Evolutionary conservation across 371 early-diverging fungal genomes (phyloP).

Genomic region (Circinella umbellata): DNA sequence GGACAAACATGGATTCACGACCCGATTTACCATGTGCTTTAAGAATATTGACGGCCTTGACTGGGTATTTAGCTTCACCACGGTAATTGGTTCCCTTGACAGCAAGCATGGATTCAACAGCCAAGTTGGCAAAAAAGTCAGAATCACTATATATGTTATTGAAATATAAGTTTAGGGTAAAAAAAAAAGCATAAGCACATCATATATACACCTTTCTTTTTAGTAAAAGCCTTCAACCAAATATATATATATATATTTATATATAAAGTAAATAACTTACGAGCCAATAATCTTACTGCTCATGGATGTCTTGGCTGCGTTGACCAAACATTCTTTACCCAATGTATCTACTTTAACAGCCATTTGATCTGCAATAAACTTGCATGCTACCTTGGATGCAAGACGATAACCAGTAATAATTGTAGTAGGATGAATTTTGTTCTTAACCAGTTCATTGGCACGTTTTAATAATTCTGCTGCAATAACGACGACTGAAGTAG

Average conservation of each 20-base stretch:
- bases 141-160: constrained; percentile 68
- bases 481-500: constrained; percentile 99
- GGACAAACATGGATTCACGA: constrained; percentile 89
- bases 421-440: constrained; percentile 98
- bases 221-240: not conserved
- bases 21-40: constrained; percentile 99
- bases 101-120: constrained; percentile 94
- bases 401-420: constrained; percentile 98
- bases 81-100: constrained; percentile 88
- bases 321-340: constrained; percentile 92
- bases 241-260: too few relatives aligned
- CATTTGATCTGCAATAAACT: constrained; percentile 97
- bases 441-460: constrained; percentile 97
- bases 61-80: constrained; percentile 94
- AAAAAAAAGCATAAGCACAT: not conserved
- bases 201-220: not conserved
- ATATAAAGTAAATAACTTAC: constrained; percentile 53
- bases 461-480: constrained; percentile 97
- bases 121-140: constrained; percentile 96
- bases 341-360: constrained; percentile 92
- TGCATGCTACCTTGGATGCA: constrained; percentile 98
- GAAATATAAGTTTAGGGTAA: too few relatives aligned
- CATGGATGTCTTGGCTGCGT: constrained; percentile 98
- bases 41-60: constrained; percentile 98
- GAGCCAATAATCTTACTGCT: constrained; percentile 98